These are phyloP conservation scores for Penicillium thymicola DNA, from an alignment of 2,329 filamentous ascomycete genomes.

Conservation along the genomic window DNA sequence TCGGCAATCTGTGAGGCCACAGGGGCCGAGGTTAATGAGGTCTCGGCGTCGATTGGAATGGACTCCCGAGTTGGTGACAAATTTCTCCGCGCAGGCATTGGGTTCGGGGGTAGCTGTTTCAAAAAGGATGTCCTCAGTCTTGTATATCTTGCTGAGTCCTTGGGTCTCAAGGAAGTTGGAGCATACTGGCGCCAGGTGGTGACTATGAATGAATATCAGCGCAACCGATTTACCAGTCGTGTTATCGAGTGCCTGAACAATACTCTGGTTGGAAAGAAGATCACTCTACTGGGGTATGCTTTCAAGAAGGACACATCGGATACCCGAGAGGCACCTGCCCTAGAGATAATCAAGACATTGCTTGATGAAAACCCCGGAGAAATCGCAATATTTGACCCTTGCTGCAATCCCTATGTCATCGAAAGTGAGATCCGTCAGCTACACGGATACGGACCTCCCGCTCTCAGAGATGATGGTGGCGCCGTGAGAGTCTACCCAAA, in stretches of 20 bases:
- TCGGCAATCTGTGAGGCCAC: conserved; percentile 73
- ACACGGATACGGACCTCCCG: conserved; percentile 8
- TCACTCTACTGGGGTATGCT: conserved; percentile 70
- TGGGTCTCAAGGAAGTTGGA: conserved; percentile 67
- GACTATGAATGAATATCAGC: conserved; percentile 72
- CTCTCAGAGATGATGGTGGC: conserved; percentile 17
- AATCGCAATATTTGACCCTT: conserved; percentile 18
- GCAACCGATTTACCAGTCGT: conserved; percentile 63
- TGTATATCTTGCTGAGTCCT: conserved; percentile 67
- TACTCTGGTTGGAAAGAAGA: conserved; percentile 66
- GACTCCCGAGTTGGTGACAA: conserved; percentile 69
- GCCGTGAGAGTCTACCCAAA: conserved; percentile 16
- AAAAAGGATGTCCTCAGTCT: conserved; percentile 74
- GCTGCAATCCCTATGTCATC: conserved; percentile 9
- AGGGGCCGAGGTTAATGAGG: conserved; percentile 69
- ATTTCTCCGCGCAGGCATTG: conserved; percentile 70
- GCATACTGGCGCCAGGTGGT: conserved; percentile 73
- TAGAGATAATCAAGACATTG: conserved; percentile 16
- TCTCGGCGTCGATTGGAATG: conserved; percentile 63
- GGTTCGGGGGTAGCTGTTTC: conserved; percentile 78
- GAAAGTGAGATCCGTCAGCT: conserved; percentile 11
- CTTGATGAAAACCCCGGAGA: conserved; percentile 15
- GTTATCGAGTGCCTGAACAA: conserved; percentile 67
- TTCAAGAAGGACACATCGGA: conserved; percentile 79
- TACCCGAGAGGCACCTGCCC: conserved; percentile 65